These are phyloP conservation scores for Trichosporon sp. DNA, from an alignment of 1,284 basidiomycete species.

Conservation along the genomic window DNA sequence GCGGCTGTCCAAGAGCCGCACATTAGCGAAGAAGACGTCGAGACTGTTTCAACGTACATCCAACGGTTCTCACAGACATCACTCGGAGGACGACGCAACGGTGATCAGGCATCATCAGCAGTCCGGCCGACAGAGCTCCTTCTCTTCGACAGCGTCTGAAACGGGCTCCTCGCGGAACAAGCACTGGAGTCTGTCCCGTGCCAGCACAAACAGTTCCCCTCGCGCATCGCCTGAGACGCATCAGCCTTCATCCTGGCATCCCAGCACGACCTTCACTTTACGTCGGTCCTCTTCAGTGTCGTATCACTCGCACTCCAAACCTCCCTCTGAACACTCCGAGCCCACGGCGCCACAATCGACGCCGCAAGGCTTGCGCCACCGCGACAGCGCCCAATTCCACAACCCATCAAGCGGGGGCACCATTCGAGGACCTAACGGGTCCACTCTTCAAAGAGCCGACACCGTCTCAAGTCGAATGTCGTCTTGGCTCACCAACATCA, in stretches of 20 bases:
- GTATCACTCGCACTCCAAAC: conserved; percentile 25
- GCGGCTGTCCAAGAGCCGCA: conserved; percentile 28
- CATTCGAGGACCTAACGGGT: not conserved
- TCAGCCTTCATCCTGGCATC: conserved; percentile 24
- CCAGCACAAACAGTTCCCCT: conserved; percentile 18
- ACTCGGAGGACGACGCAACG: conserved; percentile 10
- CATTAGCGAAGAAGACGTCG: conserved; percentile 45
- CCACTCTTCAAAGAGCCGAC: not conserved
- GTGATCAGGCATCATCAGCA: conserved; percentile 3
- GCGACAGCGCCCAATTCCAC: conserved; percentile 23
- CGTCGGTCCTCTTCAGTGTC: conserved; percentile 27
- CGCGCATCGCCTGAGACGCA: conserved; percentile 15
- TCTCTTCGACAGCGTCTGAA: conserved; percentile 32
- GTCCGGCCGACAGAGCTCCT: conserved; percentile 32
- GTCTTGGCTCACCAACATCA: conserved; percentile 44
- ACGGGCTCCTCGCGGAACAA: conserved; percentile 20
- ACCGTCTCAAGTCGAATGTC: conserved; percentile 36
- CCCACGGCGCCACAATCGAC: not conserved
- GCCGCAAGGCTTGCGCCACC: conserved; percentile 10
- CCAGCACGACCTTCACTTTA: conserved; percentile 10
- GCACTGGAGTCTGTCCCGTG: conserved; percentile 19
- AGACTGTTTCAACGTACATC: conserved; percentile 34
- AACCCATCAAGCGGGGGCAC: not conserved
- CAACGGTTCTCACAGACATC: conserved; percentile 6
- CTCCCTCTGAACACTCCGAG: not conserved